Evolutionary conservation across 495 filamentous ascomycete genomes (phyloP).

Genomic region (Margaritispora aquatica): DNA sequence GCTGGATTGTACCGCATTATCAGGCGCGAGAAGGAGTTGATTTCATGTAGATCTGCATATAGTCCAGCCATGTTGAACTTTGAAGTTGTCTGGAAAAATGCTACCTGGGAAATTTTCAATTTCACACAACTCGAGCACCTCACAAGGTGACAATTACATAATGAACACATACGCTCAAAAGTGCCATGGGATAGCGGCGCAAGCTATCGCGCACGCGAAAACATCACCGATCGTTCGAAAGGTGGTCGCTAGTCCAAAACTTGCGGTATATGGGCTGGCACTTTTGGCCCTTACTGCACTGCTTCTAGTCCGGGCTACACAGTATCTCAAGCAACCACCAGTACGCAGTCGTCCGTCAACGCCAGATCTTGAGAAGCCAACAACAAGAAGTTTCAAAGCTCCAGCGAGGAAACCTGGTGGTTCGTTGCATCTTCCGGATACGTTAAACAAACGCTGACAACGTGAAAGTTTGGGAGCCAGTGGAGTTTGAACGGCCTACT

Average conservation of each 20-base stretch:
- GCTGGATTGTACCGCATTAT: slow-evolving; percentile 9
- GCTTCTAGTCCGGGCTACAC: slow-evolving; percentile 10
- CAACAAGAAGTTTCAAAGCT: slow-evolving; percentile 15
- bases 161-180: slow-evolving; percentile 7
- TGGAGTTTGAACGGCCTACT: slow-evolving; percentile 59
- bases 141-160: not conserved
- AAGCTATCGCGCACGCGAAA: slow-evolving; percentile 2
- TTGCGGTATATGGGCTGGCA: slow-evolving; percentile 4
- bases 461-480: slow-evolving; percentile 60
- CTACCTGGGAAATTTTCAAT: not conserved
- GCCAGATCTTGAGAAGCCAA: slow-evolving; percentile 22
- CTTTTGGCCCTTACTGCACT: slow-evolving; percentile 2
- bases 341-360: slow-evolving; percentile 6
- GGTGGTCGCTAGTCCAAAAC: slow-evolving; percentile 4
- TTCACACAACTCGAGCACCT: not conserved
- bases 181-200: slow-evolving; percentile 11
- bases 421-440: not conserved
- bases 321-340: slow-evolving; percentile 11
- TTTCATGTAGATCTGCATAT: slow-evolving; percentile 7
- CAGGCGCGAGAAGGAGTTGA: not conserved
- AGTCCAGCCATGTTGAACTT: not conserved
- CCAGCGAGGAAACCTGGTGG: slow-evolving; percentile 22
- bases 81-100: not conserved
- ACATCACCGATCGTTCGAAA: slow-evolving; percentile 1
- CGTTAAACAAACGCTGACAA: slow-evolving; percentile 11